These are phyloP conservation scores for Tulasnella sp. DNA, from an alignment of 768 basidiomycete species.

Conservation along the genomic window DNA sequence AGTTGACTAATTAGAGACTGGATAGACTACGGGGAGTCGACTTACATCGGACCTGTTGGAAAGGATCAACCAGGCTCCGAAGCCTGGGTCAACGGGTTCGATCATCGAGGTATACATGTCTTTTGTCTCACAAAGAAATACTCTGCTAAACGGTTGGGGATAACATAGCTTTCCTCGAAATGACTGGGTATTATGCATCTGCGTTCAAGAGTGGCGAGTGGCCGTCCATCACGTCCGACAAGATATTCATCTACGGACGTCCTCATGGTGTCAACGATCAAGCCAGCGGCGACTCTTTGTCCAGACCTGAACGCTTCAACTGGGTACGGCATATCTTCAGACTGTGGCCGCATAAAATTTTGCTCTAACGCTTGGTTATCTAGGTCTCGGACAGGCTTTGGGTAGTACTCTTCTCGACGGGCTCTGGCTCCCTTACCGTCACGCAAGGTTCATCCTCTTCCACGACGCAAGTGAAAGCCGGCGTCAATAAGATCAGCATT, in stretches of 20 bases:
- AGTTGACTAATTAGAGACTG: constrained; percentile 13
- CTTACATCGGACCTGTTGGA: constrained; percentile 53
- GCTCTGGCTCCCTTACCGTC: constrained; percentile 3
- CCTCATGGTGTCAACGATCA: constrained; percentile 40
- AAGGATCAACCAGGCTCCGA: constrained; percentile 59
- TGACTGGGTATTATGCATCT: constrained; percentile 19
- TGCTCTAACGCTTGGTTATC: not conserved
- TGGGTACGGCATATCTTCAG: too few species aligned
- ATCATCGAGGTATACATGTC: constrained; percentile 30
- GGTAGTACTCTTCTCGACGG: constrained; percentile 9
- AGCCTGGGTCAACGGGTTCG: constrained; percentile 58
- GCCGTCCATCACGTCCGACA: constrained; percentile 21
- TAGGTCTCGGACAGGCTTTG: constrained; percentile 1
- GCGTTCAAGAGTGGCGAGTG: constrained; percentile 22
- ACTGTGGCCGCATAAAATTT: too few species aligned
- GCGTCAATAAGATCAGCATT: constrained; percentile 28
- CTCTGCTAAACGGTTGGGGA: too few species aligned
- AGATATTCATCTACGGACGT: constrained; percentile 21
- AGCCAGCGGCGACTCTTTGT: constrained; percentile 25
- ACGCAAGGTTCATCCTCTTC: not conserved
- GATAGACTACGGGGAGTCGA: constrained; percentile 56
- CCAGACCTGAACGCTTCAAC: constrained; percentile 23
- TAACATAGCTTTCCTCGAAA: constrained; percentile 18
- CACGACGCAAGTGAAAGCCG: not conserved
- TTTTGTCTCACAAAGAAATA: too few species aligned